A percentile compares a stretch with the other conserved stretches of the same genome.
phyloP scores from a whole-genome alignment of 2,329 filamentous ascomycete species.

The Pseudogymnoascus sp. region DNA sequence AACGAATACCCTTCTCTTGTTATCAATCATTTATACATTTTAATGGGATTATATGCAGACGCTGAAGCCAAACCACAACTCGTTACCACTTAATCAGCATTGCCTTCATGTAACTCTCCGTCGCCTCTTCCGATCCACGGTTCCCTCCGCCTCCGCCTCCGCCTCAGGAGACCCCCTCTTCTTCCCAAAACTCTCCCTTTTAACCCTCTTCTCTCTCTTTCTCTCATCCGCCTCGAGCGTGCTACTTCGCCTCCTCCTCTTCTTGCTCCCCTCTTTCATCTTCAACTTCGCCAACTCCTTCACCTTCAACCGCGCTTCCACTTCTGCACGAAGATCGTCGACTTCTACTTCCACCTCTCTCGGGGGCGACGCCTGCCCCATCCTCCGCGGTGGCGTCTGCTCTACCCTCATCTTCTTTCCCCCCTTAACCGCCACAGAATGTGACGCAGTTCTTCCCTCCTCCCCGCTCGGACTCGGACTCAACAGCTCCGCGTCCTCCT shows the following conservation, averaged over 20 bases:
- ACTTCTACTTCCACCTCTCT: neutral
- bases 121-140: neutral
- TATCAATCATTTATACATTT: neutral
- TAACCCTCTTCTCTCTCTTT: conserved; percentile 6
- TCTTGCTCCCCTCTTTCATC: conserved; percentile 8
- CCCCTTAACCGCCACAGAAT: neutral
- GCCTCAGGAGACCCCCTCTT: conserved; percentile 1
- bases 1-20: conserved; percentile 1
- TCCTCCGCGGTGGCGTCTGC: neutral
- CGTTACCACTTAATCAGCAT: neutral
- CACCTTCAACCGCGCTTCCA: conserved; percentile 4
- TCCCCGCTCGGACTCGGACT: neutral
- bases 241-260: conserved; percentile 6
- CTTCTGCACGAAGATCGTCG: conserved; percentile 9
- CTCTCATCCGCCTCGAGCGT: neutral
- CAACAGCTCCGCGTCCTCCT: neutral
- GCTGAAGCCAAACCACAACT: neutral
- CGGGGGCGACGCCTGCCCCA: neutral
- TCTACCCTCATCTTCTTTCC: conserved; percentile 3
- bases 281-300: conserved; percentile 7
- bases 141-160: conserved; percentile 6
- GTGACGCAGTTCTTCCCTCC: neutral
- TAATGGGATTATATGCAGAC: neutral
- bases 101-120: neutral
- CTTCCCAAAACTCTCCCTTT: conserved; percentile 6